phyloP scores from a whole-genome alignment of 2,329 filamentous ascomycete genomes.

The Penicillium sp. region DNA sequence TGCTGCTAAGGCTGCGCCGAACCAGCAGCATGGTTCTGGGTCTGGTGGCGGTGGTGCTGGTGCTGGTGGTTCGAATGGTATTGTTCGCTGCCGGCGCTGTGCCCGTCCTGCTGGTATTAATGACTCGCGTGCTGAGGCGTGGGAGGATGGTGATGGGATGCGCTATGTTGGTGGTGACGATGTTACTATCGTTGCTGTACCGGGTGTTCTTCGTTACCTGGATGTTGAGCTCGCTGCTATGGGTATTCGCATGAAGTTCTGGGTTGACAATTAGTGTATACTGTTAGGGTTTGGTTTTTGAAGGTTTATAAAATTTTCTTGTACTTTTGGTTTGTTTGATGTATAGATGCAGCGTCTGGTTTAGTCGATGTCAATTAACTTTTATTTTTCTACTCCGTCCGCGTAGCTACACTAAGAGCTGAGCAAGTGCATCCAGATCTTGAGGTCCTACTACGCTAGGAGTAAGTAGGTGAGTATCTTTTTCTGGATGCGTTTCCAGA shows the following conservation, averaged over 20 bases:
- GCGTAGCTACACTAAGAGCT: too few species aligned
- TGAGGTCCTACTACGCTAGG: too few species aligned
- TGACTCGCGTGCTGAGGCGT: slow-evolving; percentile 66
- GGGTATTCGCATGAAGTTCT: slow-evolving; percentile 93
- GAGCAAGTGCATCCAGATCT: too few species aligned
- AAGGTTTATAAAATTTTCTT: slow-evolving; percentile 11
- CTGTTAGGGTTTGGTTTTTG: slow-evolving; percentile 2
- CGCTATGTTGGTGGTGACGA: slow-evolving; percentile 85
- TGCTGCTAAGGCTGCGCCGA: slow-evolving; percentile 30
- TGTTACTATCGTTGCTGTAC: slow-evolving; percentile 86
- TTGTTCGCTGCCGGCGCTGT: slow-evolving; percentile 75
- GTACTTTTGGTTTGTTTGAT: slow-evolving; percentile 14
- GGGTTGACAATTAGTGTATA: slow-evolving; percentile 53
- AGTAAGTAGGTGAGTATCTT: too few species aligned
- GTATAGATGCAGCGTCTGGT: slow-evolving; percentile 26
- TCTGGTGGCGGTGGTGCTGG: slow-evolving; percentile 51
- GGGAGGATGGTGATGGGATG: slow-evolving; percentile 85
- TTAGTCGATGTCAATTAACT: not conserved
- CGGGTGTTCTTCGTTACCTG: slow-evolving; percentile 84
- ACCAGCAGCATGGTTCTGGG: slow-evolving; percentile 36
- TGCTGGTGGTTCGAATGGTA: slow-evolving; percentile 55
- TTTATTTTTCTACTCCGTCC: not conserved
- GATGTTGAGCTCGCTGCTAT: slow-evolving; percentile 95
- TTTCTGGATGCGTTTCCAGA: not conserved
- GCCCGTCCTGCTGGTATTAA: slow-evolving; percentile 60